These are phyloP conservation scores for Articulospora tetracladia DNA, from an alignment of 495 filamentous ascomycete genomes.

Conservation along the genomic window DNA sequence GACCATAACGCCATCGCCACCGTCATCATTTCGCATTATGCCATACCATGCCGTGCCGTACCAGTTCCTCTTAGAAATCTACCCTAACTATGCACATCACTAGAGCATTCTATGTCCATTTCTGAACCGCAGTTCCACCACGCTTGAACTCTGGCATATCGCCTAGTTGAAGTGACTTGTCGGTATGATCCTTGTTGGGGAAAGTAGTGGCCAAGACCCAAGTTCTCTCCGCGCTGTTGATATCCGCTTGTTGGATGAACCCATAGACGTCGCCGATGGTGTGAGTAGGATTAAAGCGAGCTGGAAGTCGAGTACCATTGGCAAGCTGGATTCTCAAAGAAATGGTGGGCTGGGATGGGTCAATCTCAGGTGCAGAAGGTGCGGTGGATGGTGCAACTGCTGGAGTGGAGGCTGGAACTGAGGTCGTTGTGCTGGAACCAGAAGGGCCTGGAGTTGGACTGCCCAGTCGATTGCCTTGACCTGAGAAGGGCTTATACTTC, in stretches of 20 bases:
- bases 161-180: conserved; percentile 63
- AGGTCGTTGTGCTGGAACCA: conserved; percentile 28
- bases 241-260: conserved; percentile 70
- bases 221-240: conserved; percentile 49
- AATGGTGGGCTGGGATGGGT: conserved; percentile 68
- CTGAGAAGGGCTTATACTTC: conserved; percentile 82
- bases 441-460: conserved; percentile 75
- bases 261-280: conserved; percentile 88
- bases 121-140: conserved; percentile 81
- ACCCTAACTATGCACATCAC: neutral
- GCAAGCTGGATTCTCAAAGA: conserved; percentile 85
- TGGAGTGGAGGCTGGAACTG: conserved; percentile 34
- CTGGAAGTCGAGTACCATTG: conserved; percentile 80
- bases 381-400: conserved; percentile 29
- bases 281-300: conserved; percentile 87
- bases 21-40: neutral
- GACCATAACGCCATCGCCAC: neutral
- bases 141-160: conserved; percentile 80
- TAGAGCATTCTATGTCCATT: conserved; percentile 58
- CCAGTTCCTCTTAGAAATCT: neutral
- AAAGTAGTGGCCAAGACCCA: conserved; percentile 95
- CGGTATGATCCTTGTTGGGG: conserved; percentile 86
- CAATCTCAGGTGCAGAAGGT: conserved; percentile 37
- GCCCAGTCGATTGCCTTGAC: conserved; percentile 81
- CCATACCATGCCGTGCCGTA: neutral